Base-by-base conservation (phyloP, 768 basidiomycete genomes). In the Boletus rex-veris region DNA sequence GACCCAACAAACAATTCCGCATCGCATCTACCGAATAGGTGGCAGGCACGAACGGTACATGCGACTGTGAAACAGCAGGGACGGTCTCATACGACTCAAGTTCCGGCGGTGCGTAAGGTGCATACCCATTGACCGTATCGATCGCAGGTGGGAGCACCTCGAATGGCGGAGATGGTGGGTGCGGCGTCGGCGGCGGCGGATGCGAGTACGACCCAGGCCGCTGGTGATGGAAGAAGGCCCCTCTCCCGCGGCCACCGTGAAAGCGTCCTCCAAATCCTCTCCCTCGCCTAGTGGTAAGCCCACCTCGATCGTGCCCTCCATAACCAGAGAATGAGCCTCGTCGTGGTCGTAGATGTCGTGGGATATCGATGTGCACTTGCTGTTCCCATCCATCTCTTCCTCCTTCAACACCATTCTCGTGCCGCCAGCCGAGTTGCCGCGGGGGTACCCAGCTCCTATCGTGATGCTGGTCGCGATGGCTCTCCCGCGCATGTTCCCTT, bases 1-100 rank as follows among this genome's bases (percentile, higher is more conserved):
- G 89, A 1, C 83, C 86, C 41, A 96, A 79, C 26, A 96, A 74
- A 66, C 80, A 84, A 62, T 78, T 86, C 45, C 84, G 70, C 46
- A 80, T 83, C 21, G 81, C 71, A 63, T 94, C 91, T 12, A 90
- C 65, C 2, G 83, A 77, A 73, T 81, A 85, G 2, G 80, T 71
- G 42, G 76, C 50, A 11, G 52, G 42, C 5, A 84, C 80, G 18
- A 75, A 67, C 3, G 82, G 81, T 16, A 83, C 64, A 10, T 8
- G 72, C 26, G 30, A 60, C 53, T 39, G 65, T 46, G 43, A 53
- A 36, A 58, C 50, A 53, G 66, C 36, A 46, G 62, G 53, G 50
- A 70, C 58, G 18, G 53, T 44, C 53, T 65, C 61, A 16, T 66
- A 64, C 12, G 56, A n/a, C 37, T 73, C 71, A 48, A 61, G 64